Evolutionary conservation across 768 basidiomycete species (phyloP).

Genomic region (Mycena epipterygia): DNA sequence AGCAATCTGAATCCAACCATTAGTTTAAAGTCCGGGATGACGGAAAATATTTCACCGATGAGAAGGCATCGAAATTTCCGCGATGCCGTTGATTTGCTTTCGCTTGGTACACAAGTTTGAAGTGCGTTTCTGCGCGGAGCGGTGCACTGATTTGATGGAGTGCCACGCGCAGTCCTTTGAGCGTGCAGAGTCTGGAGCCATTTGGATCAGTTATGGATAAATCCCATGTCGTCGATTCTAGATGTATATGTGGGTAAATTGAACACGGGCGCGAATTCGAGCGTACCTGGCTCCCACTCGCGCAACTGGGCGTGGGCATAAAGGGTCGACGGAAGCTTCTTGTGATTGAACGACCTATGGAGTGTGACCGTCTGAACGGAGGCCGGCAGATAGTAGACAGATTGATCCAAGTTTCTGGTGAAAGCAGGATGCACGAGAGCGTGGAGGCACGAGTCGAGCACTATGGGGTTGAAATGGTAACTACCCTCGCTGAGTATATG

Average conservation of each 20-base stretch:
- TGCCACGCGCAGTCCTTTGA: neutral
- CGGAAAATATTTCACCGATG: too few relatives aligned
- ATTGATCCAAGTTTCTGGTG: neutral
- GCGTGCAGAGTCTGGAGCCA: neutral
- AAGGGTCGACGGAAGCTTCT: neutral
- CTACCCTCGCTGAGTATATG: neutral
- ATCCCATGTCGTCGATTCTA: neutral
- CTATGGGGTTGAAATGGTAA: neutral
- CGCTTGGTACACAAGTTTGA: neutral
- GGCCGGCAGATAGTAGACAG: neutral
- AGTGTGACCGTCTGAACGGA: neutral
- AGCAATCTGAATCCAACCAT: neutral
- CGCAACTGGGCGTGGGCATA: neutral
- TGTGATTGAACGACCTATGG: neutral
- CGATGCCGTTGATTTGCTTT: neutral
- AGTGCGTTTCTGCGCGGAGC: neutral
- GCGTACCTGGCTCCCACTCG: constrained; percentile 8
- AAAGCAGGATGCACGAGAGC: neutral
- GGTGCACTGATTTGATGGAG: neutral
- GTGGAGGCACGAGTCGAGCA: neutral
- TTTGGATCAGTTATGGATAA: neutral
- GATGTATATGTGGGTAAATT: too few relatives aligned
- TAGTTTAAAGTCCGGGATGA: too few relatives aligned
- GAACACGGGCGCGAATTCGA: neutral
- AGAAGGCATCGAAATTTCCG: neutral